These are phyloP conservation scores for Scleroderma bovista DNA, from an alignment of 768 basidiomycete species.

Conservation along the genomic window DNA sequence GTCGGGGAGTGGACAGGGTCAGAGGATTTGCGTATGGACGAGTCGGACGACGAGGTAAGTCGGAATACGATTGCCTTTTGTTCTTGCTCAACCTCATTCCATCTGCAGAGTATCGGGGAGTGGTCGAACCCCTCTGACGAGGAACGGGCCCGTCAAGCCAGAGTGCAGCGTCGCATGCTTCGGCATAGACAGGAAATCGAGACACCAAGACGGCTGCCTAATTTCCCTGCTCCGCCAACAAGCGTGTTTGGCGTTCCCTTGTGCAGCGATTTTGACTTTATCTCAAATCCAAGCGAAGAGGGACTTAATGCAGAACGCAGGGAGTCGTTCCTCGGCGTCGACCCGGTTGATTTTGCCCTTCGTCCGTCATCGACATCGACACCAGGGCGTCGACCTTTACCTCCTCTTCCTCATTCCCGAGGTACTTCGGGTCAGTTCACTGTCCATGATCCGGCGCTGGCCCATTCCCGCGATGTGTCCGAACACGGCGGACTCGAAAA, in stretches of 20 bases:
- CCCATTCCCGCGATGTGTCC: constrained; percentile 53
- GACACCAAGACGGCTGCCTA: constrained; percentile 66
- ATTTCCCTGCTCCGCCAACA: constrained; percentile 74
- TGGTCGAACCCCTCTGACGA: constrained; percentile 92
- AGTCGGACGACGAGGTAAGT: constrained; percentile 69
- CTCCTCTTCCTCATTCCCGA: constrained; percentile 62
- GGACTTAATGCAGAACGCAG: constrained; percentile 33
- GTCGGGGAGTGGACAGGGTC: constrained; percentile 82
- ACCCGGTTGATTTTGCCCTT: constrained; percentile 40
- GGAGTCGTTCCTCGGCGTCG: constrained; percentile 41
- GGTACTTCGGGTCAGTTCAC: constrained; percentile 57
- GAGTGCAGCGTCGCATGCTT: constrained; percentile 57
- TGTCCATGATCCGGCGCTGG: constrained; percentile 52
- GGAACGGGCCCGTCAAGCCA: constrained; percentile 68
- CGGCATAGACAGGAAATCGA: constrained; percentile 48
- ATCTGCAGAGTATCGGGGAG: constrained; percentile 71
- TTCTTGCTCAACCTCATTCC: constrained; percentile 7
- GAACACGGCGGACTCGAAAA: constrained; percentile 34
- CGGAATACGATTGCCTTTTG: neutral
- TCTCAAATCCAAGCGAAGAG: constrained; percentile 87
- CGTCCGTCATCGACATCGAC: constrained; percentile 41
- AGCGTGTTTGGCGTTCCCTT: constrained; percentile 38
- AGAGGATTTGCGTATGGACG: constrained; percentile 55
- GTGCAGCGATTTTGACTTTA: constrained; percentile 57
- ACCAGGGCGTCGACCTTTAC: constrained; percentile 45